Evolutionary conservation across 2,329 filamentous ascomycete species (phyloP), one percentile per base, ranked within the genome.

Genomic region (Thielaviopsis ethacetica): DNA sequence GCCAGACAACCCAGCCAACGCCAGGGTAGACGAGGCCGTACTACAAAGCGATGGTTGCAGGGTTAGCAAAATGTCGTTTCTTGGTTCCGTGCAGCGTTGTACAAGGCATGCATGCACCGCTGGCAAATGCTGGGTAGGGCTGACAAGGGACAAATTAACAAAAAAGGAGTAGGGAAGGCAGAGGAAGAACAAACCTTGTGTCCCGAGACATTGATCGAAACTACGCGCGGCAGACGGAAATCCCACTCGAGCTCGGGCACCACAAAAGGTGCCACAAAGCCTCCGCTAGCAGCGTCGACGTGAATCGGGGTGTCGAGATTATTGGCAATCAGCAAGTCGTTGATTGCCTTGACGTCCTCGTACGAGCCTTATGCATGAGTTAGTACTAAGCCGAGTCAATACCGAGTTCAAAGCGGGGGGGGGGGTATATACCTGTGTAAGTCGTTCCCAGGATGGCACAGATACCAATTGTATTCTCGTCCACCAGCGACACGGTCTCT

Each of bases 1-100:
- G 83, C 90, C 91, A 96, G 64, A 96, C 77, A 12, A 91, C 83
- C 91, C 91, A 97, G 61, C 91, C 91, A 15, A 97, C 88, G 70
- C 91, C 91, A 0, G 91, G 91, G 69, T 96, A 95, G 55, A 94
- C 76, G 21, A 82, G 74, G 21, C 77, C 76, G 63, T 81, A 81
- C 75, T 76, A 62, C 12, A 26, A n/a, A 49, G 6, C 19, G 15
- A 24, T 21, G 3, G 6, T 49, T 54, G 55, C 62, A 30, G 17
- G 3, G 44, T 52, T 50, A 19, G 38, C 19, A 52, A 34, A n/a
- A 10, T 27, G 44, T 24, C 51, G 52, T 44, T 26, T 15, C 12
- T 15, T 57, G 5, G 17, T 13, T 15, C 13, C 15, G 22, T 19
- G n/a, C 53, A 38, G 26, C 26, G 50, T 53, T 56, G 15, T 3